Evolutionary conservation across 768 basidiomycete species (phyloP), one percentile per base, ranked within the genome.

Genomic region (Trametes cingulata): DNA sequence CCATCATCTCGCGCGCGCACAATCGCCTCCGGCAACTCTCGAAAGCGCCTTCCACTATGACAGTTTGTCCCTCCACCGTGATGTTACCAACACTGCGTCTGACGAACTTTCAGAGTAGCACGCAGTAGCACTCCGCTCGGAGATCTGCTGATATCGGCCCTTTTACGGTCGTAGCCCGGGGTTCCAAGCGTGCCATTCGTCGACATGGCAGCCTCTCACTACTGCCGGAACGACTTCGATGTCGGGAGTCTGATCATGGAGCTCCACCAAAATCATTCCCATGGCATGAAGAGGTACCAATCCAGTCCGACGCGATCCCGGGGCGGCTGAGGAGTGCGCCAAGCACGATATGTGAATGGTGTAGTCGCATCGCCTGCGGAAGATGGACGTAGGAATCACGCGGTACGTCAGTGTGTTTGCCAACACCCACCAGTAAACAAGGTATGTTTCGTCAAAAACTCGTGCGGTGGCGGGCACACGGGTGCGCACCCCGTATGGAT

Each of bases 131-230:
- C 22, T 24, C 20, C 19, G 22, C 45, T 9, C 22, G 19, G 2
- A 1, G 24, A 46, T 46, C 45, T 46, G 45, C 22, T 24, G 25
- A 19, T 37, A 17, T 37, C 39, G 29, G 19, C 37, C 1, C 53
- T 46, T 6, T 14, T 17, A n/a, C 41, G 10, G 40, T 14, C 40
- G 43, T 27, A 5, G 13, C 46, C 33, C 22, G 27, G 40, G 8
- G 19, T 12, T 56, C 24, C 39, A 39, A 45, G 22, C 49, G 17
- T 7, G 33, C 27, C 25, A 12, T 17, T 42, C 41, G 57, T 58
- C 49, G 57, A 58, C 57, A 58, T 58, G 57, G 57, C 57, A 58
- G 57, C 48, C 25, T 20, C 22, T n/a, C 45, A 37, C 29, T 50
- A 37, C 29, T 50, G 43, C 49, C 29, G 39, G 56, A 50, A 50